Percentiles rank a stretch among this genome's conserved stretches.
These are phyloP conservation scores for Dipodascus albidus DNA, from an alignment of 805 yeast species.

Conservation along the genomic window DNA sequence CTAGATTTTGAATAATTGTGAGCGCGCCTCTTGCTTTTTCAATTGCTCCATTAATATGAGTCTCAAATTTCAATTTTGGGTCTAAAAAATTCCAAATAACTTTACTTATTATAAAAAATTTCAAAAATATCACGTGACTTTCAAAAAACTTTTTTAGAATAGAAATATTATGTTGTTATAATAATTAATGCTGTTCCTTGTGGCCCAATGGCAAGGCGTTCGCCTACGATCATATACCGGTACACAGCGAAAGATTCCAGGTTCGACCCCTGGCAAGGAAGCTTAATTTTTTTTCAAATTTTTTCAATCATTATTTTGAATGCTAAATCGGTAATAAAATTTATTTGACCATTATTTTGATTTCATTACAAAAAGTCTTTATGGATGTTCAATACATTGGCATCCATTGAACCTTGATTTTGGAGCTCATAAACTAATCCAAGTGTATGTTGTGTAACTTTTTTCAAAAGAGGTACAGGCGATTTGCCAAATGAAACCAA, in stretches of 20 bases:
- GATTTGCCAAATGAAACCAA: constrained; percentile 32
- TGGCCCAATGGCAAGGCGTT: constrained; percentile 22
- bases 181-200: constrained; percentile 15
- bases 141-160: too few relatives aligned
- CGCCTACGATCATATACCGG: constrained; percentile 16
- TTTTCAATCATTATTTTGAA: not conserved
- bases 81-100: too few relatives aligned
- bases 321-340: not conserved
- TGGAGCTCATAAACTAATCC: constrained; percentile 27
- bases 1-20: too few relatives aligned
- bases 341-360: not conserved
- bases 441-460: constrained; percentile 31
- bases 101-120: too few relatives aligned
- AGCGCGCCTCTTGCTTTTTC: too few relatives aligned
- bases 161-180: too few relatives aligned
- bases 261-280: constrained; percentile 49
- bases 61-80: too few relatives aligned
- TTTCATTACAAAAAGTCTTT: not conserved
- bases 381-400: not conserved
- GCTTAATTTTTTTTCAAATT: constrained; percentile 24
- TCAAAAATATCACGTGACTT: too few relatives aligned
- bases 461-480: constrained; percentile 33
- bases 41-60: too few relatives aligned
- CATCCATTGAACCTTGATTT: constrained; percentile 13
- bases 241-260: constrained; percentile 40